Evolutionary conservation across 345 rosid species (phyloP), one percentile per base, ranked within the genome.

Genomic region (Salix dunnii): DNA sequence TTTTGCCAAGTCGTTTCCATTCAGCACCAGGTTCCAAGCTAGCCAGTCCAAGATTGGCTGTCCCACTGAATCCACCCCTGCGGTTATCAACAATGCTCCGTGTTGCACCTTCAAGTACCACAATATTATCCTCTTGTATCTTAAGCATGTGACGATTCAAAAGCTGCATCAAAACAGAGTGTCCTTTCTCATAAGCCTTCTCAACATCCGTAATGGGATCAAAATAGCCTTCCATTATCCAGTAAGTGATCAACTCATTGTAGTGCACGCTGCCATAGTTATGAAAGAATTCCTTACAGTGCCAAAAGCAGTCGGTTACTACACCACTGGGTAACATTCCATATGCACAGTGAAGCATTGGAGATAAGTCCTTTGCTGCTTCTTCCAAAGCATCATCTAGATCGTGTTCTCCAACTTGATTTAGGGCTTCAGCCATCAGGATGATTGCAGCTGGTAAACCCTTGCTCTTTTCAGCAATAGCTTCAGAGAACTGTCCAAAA

Each of bases 171-270:
- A 92, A 73, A 73, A 87, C 80, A 4, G 4, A 0, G 66, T 89
- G 90, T 20, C 89, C 94, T 0, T 80, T 71, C 17, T 79, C 75
- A 68, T 89, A 90, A 5, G 90, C 89, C 71, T 75, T 67, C 62
- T 83, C 84, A 11, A 89, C 72, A 28, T 76, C 67, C 74, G 78
- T 83, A 40, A 72, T 25, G 35, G 81, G 81, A 82, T 67, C 90
- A 58, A 90, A 87, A 66, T 75, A 87, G 63, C 94, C 93, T 84
- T 92, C 93, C 74, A 92, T 78, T n/a, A 89, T 85, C 94, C 92
- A 90, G 17, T 88, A 84, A 13, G 87, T 64, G 74, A 89, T 87
- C 87, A 90, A 76, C 70, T 87, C 89, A 53, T 83, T 86, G 76
- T 80, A 87, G 76, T 88, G 84, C 68, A 86, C 84, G 20, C 77